phyloP scores from a whole-genome alignment of 2,329 filamentous ascomycete genomes.

The Rasamsonia emersonii region DNA sequence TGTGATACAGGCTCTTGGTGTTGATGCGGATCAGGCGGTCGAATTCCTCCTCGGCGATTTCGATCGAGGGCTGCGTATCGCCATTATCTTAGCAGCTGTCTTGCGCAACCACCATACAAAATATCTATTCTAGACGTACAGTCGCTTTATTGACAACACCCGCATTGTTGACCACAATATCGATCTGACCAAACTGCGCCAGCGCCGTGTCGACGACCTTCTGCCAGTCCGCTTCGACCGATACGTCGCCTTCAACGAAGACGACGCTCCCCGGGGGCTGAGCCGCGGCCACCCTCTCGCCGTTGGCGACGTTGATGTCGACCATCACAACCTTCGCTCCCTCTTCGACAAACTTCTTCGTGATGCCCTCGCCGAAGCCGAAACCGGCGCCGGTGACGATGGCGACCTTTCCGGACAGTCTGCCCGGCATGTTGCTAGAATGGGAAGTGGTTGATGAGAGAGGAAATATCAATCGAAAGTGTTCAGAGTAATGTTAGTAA shows the following conservation, averaged over 20 bases:
- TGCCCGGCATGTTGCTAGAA: too few relatives aligned
- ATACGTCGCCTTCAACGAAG: conserved; percentile 18
- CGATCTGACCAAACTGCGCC: conserved; percentile 20
- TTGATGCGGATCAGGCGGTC: conserved; percentile 32
- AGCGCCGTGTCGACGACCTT: conserved; percentile 16
- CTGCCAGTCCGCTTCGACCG: conserved; percentile 19
- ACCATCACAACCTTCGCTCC: conserved; percentile 28
- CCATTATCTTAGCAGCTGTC: neutral
- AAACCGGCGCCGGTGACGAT: conserved; percentile 32
- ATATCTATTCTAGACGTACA: neutral
- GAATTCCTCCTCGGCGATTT: conserved; percentile 31
- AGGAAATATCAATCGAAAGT: too few relatives aligned
- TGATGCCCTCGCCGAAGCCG: conserved; percentile 28
- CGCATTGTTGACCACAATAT: conserved; percentile 38
- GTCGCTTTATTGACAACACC: conserved; percentile 27
- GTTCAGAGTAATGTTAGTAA: too few relatives aligned
- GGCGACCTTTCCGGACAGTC: conserved; percentile 30
- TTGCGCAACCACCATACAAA: neutral
- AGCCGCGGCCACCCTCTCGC: conserved; percentile 14
- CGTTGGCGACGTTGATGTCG: conserved; percentile 22
- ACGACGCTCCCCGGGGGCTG: conserved; percentile 10
- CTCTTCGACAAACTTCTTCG: conserved; percentile 24
- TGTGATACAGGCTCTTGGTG: conserved; percentile 21
- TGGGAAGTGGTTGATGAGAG: too few relatives aligned
- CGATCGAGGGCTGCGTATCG: conserved; percentile 18